phyloP scores from a whole-genome alignment of 805 yeast species.

The Saccharomycopsis malanga region DNA sequence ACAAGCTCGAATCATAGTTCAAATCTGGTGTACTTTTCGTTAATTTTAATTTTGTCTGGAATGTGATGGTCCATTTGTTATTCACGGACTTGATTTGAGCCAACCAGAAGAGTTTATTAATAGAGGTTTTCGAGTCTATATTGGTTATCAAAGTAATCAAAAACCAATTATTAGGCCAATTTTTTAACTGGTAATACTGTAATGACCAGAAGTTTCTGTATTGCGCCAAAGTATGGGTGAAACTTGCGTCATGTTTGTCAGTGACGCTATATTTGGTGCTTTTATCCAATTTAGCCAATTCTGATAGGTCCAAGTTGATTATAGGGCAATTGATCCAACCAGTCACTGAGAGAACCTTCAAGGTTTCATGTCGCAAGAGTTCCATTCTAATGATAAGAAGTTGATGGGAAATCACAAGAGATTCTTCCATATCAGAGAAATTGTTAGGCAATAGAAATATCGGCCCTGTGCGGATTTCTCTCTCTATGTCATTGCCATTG shows the following conservation, averaged over 20 bases:
- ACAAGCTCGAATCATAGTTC: constrained; percentile 5
- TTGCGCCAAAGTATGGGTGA: not conserved
- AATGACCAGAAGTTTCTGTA: constrained; percentile 17
- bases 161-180: constrained; percentile 22
- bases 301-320: constrained; percentile 8
- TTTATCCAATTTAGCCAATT: constrained; percentile 9
- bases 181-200: constrained; percentile 16
- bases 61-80: constrained; percentile 15
- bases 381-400: constrained; percentile 18
- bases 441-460: constrained; percentile 4
- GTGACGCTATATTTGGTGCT: not conserved
- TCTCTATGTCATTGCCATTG: constrained; percentile 1
- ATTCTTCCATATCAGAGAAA: constrained; percentile 7
- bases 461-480: constrained; percentile 16
- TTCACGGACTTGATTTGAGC: constrained; percentile 15
- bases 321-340: constrained; percentile 19
- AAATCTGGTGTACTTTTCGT: constrained; percentile 1
- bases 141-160: constrained; percentile 13
- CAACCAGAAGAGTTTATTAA: constrained; percentile 15
- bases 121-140: not conserved
- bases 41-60: not conserved
- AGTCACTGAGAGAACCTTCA: constrained; percentile 19
- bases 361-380: constrained; percentile 19
- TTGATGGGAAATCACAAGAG: constrained; percentile 13
- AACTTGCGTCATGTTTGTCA: not conserved